A percentile compares a stretch with the other conserved stretches of the same genome.
Evolutionary conservation across 768 basidiomycete species (phyloP).

Genomic region (Strobilomyces dryophilus): DNA sequence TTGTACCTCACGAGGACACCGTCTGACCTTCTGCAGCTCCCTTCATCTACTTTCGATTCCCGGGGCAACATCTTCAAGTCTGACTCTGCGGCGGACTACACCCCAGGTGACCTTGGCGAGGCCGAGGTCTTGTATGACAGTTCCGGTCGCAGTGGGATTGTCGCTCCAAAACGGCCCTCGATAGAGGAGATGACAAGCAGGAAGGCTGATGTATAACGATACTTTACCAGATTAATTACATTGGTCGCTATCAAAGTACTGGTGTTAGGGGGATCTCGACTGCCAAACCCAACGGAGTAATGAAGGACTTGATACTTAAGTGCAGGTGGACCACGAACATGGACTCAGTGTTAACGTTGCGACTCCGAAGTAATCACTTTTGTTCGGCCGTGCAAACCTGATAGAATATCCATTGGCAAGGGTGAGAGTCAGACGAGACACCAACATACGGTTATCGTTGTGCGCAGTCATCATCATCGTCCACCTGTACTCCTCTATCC

Average conservation of each 20-base stretch:
- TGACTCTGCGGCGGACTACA: slow-evolving; percentile 45
- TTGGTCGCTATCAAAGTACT: slow-evolving; percentile 13
- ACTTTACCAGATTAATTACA: slow-evolving; percentile 26
- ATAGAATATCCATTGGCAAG: background rate
- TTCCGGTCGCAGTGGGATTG: slow-evolving; percentile 50
- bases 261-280: no score
- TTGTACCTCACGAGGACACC: slow-evolving; percentile 81
- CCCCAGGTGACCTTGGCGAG: slow-evolving; percentile 51
- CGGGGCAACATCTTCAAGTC: slow-evolving; percentile 51
- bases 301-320: no score
- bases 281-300: no score
- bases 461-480: background rate
- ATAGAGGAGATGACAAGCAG: slow-evolving; percentile 20
- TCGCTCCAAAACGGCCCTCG: slow-evolving; percentile 30
- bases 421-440: no score
- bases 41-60: slow-evolving; percentile 70
- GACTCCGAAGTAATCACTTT: no score
- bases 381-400: background rate
- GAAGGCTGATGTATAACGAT: slow-evolving; percentile 27
- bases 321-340: no score
- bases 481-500: slow-evolving; percentile 1
- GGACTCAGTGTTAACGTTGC: no score
- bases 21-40: slow-evolving; percentile 60
- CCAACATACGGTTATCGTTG: no score
- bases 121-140: slow-evolving; percentile 69